These are phyloP conservation scores for Graphilbum sp. DNA, from an alignment of 2,329 filamentous ascomycete genomes.

Conservation along the genomic window DNA sequence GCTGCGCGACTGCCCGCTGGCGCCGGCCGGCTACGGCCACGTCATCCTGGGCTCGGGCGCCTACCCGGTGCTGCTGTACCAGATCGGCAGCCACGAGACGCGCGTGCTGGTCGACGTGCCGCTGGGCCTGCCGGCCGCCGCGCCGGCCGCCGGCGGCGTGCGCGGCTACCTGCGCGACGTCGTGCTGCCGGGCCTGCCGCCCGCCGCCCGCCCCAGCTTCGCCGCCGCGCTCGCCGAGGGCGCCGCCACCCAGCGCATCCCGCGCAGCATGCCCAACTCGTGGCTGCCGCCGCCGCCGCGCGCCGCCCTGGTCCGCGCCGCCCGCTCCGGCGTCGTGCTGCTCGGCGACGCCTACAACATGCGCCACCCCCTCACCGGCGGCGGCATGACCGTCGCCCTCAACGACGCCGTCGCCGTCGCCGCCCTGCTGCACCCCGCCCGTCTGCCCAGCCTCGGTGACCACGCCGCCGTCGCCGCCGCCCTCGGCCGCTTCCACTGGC, in stretches of 20 bases:
- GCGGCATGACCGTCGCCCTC: slow-evolving; percentile 95
- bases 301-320: slow-evolving; percentile 24
- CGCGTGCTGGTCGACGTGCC: slow-evolving; percentile 81
- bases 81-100: slow-evolving; percentile 91
- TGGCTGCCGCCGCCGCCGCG: slow-evolving; percentile 54
- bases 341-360: slow-evolving; percentile 96
- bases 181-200: slow-evolving; percentile 64
- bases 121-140: slow-evolving; percentile 56
- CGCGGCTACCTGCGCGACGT: slow-evolving; percentile 63
- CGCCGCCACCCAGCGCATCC: slow-evolving; percentile 46
- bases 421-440: slow-evolving; percentile 52
- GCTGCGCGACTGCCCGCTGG: slow-evolving; percentile 71
- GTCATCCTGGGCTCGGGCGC: slow-evolving; percentile 62
- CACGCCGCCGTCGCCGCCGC: slow-evolving; percentile 47
- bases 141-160: slow-evolving; percentile 61
- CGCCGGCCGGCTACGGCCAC: slow-evolving; percentile 61
- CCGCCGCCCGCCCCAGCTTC: slow-evolving; percentile 56
- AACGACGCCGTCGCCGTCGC: slow-evolving; percentile 75
- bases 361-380: slow-evolving; percentile 94
- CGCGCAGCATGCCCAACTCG: slow-evolving; percentile 82
- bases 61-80: slow-evolving; percentile 75
- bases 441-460: slow-evolving; percentile 54
- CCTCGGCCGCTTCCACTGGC: slow-evolving; percentile 71
- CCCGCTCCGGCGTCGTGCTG: slow-evolving; percentile 56
- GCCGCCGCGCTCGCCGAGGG: slow-evolving; percentile 48